phyloP scores from a whole-genome alignment of 2,329 filamentous ascomycete genomes.

The Chaetomium globosum region DNA sequence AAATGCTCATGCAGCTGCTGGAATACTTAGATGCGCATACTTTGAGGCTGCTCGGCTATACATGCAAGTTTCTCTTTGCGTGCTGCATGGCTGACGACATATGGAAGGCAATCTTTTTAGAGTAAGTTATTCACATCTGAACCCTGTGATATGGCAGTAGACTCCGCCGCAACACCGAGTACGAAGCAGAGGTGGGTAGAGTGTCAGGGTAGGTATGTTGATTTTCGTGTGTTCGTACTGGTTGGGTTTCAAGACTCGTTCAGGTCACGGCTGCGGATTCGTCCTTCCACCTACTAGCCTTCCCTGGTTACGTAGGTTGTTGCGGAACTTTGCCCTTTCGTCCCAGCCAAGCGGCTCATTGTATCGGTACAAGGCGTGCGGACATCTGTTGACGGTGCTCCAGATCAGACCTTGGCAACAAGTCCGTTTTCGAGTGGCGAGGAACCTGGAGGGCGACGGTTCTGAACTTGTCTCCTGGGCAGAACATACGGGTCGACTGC shows the following conservation, averaged over 20 bases:
- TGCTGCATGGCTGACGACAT: conserved; percentile 83
- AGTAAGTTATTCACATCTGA: conserved; percentile 61
- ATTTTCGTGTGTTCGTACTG: not conserved
- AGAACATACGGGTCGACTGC: conserved; percentile 67
- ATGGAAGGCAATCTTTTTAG: conserved; percentile 82
- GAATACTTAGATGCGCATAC: conserved; percentile 69
- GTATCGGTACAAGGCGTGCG: too few relatives aligned
- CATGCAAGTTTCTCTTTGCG: conserved; percentile 84
- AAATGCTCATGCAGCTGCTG: conserved; percentile 73
- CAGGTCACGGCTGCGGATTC: not conserved
- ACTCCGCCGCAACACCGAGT: not conserved
- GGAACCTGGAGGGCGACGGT: conserved; percentile 84
- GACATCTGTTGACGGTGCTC: conserved; percentile 32
- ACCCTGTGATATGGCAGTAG: conserved; percentile 9
- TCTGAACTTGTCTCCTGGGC: conserved; percentile 57
- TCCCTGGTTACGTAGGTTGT: not conserved
- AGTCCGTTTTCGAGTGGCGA: conserved; percentile 64
- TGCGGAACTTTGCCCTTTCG: not conserved
- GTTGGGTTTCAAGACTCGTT: not conserved
- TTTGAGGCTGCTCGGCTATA: conserved; percentile 69
- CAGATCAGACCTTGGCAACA: conserved; percentile 41
- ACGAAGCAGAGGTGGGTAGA: not conserved
- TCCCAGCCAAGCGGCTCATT: conserved; percentile 5
- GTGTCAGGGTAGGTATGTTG: conserved; percentile 16
- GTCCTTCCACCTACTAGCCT: too few relatives aligned